These are phyloP conservation scores for Echinosophora koreensis DNA, from an alignment of 306 rosid genomes.

Conservation along the genomic window DNA sequence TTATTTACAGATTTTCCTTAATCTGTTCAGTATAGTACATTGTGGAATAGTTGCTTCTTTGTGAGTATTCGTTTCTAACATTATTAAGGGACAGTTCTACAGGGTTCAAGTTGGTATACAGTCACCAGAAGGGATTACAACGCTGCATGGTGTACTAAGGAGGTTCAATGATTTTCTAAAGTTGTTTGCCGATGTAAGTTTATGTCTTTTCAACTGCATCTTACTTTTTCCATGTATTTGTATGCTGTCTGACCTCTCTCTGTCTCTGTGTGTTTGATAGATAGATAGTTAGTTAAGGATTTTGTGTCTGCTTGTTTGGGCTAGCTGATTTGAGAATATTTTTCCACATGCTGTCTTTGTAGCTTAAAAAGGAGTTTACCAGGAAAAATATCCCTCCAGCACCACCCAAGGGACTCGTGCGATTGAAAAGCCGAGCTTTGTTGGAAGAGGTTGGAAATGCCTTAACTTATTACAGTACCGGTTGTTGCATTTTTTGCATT, in stretches of 20 bases:
- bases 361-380: constrained; percentile 87
- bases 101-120: constrained; percentile 97
- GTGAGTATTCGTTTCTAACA: constrained; percentile 62
- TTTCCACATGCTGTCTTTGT: constrained; percentile 46
- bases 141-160: constrained; percentile 72
- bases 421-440: constrained; percentile 83
- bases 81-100: constrained; percentile 91
- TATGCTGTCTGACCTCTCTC: not conserved
- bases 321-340: constrained; percentile 42
- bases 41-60: constrained; percentile 36
- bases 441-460: constrained; percentile 85
- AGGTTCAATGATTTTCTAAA: constrained; percentile 96
- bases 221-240: constrained; percentile 19
- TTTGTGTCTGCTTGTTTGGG: constrained; percentile 30
- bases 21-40: constrained; percentile 23
- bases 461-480: constrained; percentile 39
- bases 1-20: constrained; percentile 18
- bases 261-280: not conserved
- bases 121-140: constrained; percentile 86
- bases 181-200: constrained; percentile 84
- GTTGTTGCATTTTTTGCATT: constrained; percentile 37
- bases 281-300: constrained; percentile 35
- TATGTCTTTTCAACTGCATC: constrained; percentile 33
- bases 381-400: constrained; percentile 84
- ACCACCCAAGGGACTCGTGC: constrained; percentile 93